Conservation (phyloP, 1,284 basidiomycete genomes). For the Irpex sp. region DNA sequence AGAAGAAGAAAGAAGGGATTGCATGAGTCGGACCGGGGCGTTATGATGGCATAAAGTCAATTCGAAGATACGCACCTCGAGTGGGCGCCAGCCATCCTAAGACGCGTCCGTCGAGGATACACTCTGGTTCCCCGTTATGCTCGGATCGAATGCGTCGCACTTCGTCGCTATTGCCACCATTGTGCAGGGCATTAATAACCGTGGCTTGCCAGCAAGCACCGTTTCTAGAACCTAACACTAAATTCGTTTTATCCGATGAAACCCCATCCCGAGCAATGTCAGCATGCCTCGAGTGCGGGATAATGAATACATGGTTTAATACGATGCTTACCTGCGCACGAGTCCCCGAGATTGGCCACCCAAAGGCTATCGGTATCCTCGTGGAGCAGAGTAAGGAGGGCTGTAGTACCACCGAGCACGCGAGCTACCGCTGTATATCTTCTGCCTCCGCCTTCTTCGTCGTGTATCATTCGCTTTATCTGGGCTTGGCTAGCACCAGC, state of each 20-base stretch:
- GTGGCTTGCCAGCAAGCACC: constrained; percentile 36
- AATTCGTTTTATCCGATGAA: background rate
- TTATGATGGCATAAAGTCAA: background rate
- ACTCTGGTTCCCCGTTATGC: constrained; percentile 50
- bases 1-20: background rate
- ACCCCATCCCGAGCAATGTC: background rate
- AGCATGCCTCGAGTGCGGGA: background rate
- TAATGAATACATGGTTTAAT: background rate
- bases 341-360: constrained; percentile 64
- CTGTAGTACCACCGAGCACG: constrained; percentile 59
- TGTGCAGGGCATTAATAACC: constrained; percentile 49
- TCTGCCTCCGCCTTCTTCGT: constrained; percentile 18
- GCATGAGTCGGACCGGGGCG: background rate
- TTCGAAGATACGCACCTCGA: constrained; percentile 39
- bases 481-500: constrained; percentile 20
- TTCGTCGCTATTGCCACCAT: constrained; percentile 45
- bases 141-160: constrained; percentile 41
- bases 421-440: constrained; percentile 32
- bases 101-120: constrained; percentile 46
- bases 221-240: constrained; percentile 40
- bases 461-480: constrained; percentile 22
- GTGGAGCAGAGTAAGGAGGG: constrained; percentile 51
- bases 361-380: constrained; percentile 47
- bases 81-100: constrained; percentile 63
- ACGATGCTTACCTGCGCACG: constrained; percentile 46